These are phyloP conservation scores for Aciculosporium take DNA, from an alignment of 2,329 filamentous ascomycete species.

Conservation along the genomic window DNA sequence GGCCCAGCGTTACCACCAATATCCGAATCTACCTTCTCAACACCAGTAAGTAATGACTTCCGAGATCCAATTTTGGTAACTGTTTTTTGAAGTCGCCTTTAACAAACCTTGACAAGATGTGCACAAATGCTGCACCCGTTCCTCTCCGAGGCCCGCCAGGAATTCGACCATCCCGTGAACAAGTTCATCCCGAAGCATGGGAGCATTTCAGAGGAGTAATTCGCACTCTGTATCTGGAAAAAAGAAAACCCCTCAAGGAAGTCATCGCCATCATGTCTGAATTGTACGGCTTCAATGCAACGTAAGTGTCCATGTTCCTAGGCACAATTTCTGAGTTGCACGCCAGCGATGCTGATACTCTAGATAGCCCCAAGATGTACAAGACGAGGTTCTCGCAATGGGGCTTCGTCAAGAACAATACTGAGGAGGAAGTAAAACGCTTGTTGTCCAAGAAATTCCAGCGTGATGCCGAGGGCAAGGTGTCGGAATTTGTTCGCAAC, in stretches of 20 bases:
- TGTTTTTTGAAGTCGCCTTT: not conserved
- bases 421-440: conserved; percentile 36
- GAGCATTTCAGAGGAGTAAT: conserved; percentile 33
- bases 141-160: conserved; percentile 18
- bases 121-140: conserved; percentile 16
- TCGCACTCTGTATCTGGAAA: conserved; percentile 31
- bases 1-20: conserved; percentile 13
- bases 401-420: conserved; percentile 42
- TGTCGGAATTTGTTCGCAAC: conserved; percentile 38
- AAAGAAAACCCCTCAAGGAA: conserved; percentile 36
- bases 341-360: conserved; percentile 9
- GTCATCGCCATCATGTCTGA: conserved; percentile 36
- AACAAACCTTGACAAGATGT: no score
- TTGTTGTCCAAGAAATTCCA: conserved; percentile 38
- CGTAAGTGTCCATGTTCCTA: conserved; percentile 21
- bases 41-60: conserved; percentile 13
- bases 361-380: conserved; percentile 36
- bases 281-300: conserved; percentile 32
- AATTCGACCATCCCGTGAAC: conserved; percentile 25
- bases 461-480: conserved; percentile 37
- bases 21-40: conserved; percentile 3
- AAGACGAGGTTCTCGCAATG: conserved; percentile 41
- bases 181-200: conserved; percentile 32
- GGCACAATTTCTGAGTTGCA: not conserved
- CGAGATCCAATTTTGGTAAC: no score